Conservation (phyloP, 805 yeast species). For the Kluyveromyces starmeri region DNA sequence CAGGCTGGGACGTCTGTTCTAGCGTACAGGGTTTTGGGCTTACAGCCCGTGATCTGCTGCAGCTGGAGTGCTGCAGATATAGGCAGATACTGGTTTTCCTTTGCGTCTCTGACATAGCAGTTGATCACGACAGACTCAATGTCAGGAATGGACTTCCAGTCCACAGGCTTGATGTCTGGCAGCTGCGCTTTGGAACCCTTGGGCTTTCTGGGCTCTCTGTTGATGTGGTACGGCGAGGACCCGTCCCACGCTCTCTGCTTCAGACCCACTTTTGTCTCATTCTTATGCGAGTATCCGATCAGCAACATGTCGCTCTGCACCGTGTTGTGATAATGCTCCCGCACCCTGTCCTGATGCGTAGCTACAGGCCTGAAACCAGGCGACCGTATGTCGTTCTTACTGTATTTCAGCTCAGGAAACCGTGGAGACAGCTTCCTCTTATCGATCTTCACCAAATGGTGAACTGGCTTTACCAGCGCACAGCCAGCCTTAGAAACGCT, state of each 20-base stretch:
- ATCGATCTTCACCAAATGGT: slow-evolving; percentile 71
- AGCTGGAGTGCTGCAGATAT: slow-evolving; percentile 70
- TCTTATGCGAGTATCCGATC: slow-evolving; percentile 64
- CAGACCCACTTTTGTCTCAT: slow-evolving; percentile 45
- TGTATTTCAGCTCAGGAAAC: slow-evolving; percentile 56
- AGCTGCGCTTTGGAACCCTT: slow-evolving; percentile 65
- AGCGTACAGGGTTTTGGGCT: slow-evolving; percentile 65
- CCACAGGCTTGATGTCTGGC: slow-evolving; percentile 62
- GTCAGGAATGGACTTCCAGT: slow-evolving; percentile 62
- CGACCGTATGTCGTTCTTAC: slow-evolving; percentile 69
- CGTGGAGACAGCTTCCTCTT: slow-evolving; percentile 70
- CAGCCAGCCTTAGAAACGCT: slow-evolving; percentile 42
- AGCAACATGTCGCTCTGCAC: slow-evolving; percentile 70
- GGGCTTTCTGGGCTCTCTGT: slow-evolving; percentile 72
- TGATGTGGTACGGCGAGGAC: slow-evolving; percentile 78
- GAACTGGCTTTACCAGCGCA: slow-evolving; percentile 83
- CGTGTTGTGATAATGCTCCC: slow-evolving; percentile 67
- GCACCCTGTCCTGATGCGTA: slow-evolving; percentile 71
- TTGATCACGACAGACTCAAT: slow-evolving; percentile 61
- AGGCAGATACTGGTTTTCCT: slow-evolving; percentile 60
- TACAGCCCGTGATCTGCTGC: slow-evolving; percentile 90
- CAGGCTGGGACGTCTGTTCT: slow-evolving; percentile 75
- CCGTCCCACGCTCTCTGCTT: slow-evolving; percentile 82
- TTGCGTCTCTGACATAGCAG: slow-evolving; percentile 67
- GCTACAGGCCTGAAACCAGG: slow-evolving; percentile 68